Conservation (phyloP, 1,284 basidiomycete genomes). For the Butyriboletus appendiculatus region DNA sequence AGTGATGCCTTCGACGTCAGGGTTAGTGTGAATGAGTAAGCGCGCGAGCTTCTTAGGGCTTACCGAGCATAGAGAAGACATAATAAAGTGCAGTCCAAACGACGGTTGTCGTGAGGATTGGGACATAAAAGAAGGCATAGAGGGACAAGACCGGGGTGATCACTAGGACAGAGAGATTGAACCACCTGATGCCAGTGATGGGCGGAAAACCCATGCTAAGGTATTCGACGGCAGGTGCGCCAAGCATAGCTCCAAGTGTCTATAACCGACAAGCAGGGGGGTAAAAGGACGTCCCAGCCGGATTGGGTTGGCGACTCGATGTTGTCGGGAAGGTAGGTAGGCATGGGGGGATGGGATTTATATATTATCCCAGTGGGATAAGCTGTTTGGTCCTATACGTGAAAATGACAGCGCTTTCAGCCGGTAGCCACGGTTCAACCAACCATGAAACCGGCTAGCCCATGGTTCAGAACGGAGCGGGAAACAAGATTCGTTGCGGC, state of each 20-base stretch:
- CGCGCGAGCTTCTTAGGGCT: constrained; percentile 19
- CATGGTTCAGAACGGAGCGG: constrained; percentile 17
- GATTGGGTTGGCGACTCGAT: constrained; percentile 8
- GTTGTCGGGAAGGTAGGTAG: constrained; percentile 17
- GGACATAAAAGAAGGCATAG: constrained; percentile 61
- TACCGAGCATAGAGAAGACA: constrained; percentile 72
- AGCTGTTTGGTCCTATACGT: constrained; percentile 10
- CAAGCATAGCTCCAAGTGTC: constrained; percentile 14
- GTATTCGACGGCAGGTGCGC: constrained; percentile 11
- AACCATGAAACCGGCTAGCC: constrained; percentile 17
- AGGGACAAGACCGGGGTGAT: constrained; percentile 67
- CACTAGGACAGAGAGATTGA: constrained; percentile 66
- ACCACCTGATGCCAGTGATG: constrained; percentile 59
- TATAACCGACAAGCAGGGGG: constrained; percentile 2
- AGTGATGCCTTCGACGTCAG: constrained; percentile 47
- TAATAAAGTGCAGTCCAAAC: constrained; percentile 69
- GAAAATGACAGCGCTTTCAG: constrained; percentile 21
- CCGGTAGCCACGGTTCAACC: constrained; percentile 25
- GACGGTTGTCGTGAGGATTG: constrained; percentile 51
- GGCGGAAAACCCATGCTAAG: constrained; percentile 42
- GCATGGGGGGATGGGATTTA: constrained; percentile 16
- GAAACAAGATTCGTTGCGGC: constrained; percentile 16
- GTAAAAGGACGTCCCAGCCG: background rate
- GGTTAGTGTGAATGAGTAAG: constrained; percentile 17
- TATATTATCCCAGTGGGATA: constrained; percentile 32